Conservation (phyloP, 2,329 filamentous ascomycete species). For the Cadophora gregata region DNA sequence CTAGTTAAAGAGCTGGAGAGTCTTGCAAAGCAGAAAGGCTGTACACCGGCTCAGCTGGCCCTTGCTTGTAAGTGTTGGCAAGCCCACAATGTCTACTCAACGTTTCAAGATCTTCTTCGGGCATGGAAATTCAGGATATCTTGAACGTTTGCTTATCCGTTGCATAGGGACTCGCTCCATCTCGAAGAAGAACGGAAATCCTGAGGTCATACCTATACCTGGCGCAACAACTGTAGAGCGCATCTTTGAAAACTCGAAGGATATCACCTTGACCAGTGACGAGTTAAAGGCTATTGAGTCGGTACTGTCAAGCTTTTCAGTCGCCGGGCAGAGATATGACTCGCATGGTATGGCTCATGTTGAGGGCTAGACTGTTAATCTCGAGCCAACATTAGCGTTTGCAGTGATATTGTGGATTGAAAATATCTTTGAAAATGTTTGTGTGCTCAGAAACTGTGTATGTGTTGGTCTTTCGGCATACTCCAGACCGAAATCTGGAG, state of each 20-base stretch:
- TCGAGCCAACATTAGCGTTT: constrained; percentile 3
- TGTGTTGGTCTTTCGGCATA: constrained; percentile 41
- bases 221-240: constrained; percentile 63
- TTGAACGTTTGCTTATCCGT: background rate
- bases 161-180: constrained; percentile 44
- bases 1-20: constrained; percentile 63
- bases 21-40: constrained; percentile 64
- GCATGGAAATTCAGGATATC: background rate
- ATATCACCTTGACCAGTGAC: constrained; percentile 54
- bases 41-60: constrained; percentile 68
- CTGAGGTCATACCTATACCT: constrained; percentile 67
- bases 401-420: background rate
- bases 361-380: constrained; percentile 17
- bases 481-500: constrained; percentile 7
- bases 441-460: constrained; percentile 42
- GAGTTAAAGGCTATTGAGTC: constrained; percentile 59
- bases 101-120: background rate
- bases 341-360: constrained; percentile 21
- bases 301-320: constrained; percentile 55
- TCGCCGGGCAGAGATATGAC: constrained; percentile 56
- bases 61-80: constrained; percentile 53
- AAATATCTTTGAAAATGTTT: constrained; percentile 3
- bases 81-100: background rate
- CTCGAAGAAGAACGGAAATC: constrained; percentile 41
- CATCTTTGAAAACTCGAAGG: constrained; percentile 64